Evolutionary conservation across 371 early-diverging fungal species (phyloP).

Genomic region (Rhizopus sp.): DNA sequence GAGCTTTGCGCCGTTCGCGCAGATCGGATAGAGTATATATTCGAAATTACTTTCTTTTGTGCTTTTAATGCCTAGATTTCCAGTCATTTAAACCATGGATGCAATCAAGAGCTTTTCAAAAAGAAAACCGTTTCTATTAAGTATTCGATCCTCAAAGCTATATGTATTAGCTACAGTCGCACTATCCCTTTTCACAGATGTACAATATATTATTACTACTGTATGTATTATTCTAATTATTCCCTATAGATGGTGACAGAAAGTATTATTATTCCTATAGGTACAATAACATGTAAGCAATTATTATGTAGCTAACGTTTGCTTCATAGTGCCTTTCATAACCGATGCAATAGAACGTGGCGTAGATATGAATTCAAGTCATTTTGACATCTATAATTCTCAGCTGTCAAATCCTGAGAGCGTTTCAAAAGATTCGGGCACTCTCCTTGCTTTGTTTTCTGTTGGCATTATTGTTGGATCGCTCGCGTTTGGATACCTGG

Average conservation of each 20-base stretch:
- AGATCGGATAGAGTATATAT: too few species aligned
- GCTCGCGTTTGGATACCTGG: conserved; percentile 60
- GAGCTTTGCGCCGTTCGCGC: too few species aligned
- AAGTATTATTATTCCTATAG: conserved; percentile 75
- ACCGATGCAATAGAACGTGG: conserved; percentile 48
- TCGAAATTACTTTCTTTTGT: too few species aligned
- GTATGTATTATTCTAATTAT: not conserved
- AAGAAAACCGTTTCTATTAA: conserved; percentile 28
- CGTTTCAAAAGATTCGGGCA: conserved; percentile 57
- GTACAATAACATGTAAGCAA: conserved; percentile 12
- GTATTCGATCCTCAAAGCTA: conserved; percentile 28
- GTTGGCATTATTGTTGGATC: conserved; percentile 71
- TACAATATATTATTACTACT: conserved; percentile 12
- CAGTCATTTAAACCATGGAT: too few species aligned
- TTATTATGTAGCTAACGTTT: not conserved
- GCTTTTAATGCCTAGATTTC: too few species aligned
- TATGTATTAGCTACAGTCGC: conserved; percentile 39
- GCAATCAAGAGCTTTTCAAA: not conserved
- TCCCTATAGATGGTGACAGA: conserved; percentile 65
- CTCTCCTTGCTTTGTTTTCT: conserved; percentile 64
- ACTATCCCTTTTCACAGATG: conserved; percentile 37
- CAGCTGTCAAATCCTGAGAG: conserved; percentile 31
- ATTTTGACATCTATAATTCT: conserved; percentile 7
- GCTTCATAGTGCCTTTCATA: conserved; percentile 58
- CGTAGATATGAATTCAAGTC: conserved; percentile 6